phyloP scores from a whole-genome alignment of 108 stramenopile genomes.

The Skeletonema grethae region DNA sequence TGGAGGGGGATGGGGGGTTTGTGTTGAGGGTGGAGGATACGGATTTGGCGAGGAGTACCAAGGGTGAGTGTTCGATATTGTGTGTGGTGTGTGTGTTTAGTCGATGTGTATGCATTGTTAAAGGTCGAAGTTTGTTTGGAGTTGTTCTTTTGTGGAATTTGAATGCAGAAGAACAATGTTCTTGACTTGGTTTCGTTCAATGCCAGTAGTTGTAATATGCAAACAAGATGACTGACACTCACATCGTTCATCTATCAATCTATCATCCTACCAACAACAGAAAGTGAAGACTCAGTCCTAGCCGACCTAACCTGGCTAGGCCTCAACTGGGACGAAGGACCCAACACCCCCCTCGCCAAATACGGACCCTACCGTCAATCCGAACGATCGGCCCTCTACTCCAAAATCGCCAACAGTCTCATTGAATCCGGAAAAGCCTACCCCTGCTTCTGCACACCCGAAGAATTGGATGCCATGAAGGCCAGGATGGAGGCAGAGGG shows the following conservation, averaged over 20 bases:
- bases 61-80: conserved; percentile 47
- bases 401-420: conserved; percentile 63
- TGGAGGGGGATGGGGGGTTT: conserved; percentile 57
- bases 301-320: conserved; percentile 93
- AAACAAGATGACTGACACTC: background rate
- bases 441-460: conserved; percentile 94
- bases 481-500: conserved; percentile 79
- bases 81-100: conserved; percentile 4
- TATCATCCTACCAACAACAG: conserved; percentile 28
- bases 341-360: conserved; percentile 57
- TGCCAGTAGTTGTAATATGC: background rate
- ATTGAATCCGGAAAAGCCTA: conserved; percentile 86
- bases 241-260: background rate
- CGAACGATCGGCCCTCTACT: conserved; percentile 79
- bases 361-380: conserved; percentile 89
- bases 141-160: conserved; percentile 5
- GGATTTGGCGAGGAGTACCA: conserved; percentile 85
- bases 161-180: background rate
- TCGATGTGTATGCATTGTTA: too few relatives aligned
- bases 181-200: background rate
- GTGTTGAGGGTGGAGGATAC: conserved; percentile 94
- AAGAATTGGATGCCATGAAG: conserved; percentile 93
- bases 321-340: conserved; percentile 95
- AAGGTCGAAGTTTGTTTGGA: too few relatives aligned
- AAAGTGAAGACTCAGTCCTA: conserved; percentile 91